These are phyloP conservation scores for Secale cereale DNA, from an alignment of 176 grass and related monocot genomes.

Conservation along the genomic window DNA sequence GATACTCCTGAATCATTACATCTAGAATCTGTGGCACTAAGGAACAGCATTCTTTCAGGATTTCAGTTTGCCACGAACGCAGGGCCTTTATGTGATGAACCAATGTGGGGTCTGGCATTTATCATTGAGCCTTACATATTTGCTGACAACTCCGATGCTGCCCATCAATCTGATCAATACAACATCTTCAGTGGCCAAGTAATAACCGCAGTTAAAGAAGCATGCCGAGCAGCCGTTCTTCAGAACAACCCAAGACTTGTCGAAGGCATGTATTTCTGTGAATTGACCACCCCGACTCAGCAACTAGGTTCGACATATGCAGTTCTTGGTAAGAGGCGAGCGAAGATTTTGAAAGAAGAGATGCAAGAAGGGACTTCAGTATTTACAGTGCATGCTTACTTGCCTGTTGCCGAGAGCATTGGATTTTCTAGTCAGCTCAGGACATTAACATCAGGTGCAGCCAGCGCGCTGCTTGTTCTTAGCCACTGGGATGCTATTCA, in stretches of 20 bases:
- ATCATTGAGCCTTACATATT: slow-evolving; percentile 82
- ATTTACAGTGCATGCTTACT: slow-evolving; percentile 82
- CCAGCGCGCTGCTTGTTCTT: slow-evolving; percentile 84
- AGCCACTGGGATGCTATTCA: slow-evolving; percentile 84
- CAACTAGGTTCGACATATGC: slow-evolving; percentile 71
- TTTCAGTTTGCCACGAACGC: slow-evolving; percentile 87
- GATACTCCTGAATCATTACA: slow-evolving; percentile 2
- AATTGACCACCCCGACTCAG: slow-evolving; percentile 67
- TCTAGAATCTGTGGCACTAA: slow-evolving; percentile 33
- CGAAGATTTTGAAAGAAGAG: slow-evolving; percentile 81
- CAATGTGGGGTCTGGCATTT: slow-evolving; percentile 89
- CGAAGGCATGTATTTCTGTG: slow-evolving; percentile 92
- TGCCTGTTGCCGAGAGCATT: slow-evolving; percentile 77
- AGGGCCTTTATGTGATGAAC: slow-evolving; percentile 90
- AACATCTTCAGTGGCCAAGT: slow-evolving; percentile 83
- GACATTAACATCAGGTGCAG: slow-evolving; percentile 66
- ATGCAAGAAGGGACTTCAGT: slow-evolving; percentile 88
- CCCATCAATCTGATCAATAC: slow-evolving; percentile 70
- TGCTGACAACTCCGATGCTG: slow-evolving; percentile 52
- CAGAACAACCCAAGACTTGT: slow-evolving; percentile 94
- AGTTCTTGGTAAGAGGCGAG: slow-evolving; percentile 68
- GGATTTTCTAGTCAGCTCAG: slow-evolving; percentile 79
- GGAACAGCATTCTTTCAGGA: slow-evolving; percentile 74
- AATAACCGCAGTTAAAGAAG: slow-evolving; percentile 90
- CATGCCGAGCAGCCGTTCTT: slow-evolving; percentile 69